Evolutionary conservation across 768 basidiomycete species (phyloP).

Genomic region (Agaricus blazei): DNA sequence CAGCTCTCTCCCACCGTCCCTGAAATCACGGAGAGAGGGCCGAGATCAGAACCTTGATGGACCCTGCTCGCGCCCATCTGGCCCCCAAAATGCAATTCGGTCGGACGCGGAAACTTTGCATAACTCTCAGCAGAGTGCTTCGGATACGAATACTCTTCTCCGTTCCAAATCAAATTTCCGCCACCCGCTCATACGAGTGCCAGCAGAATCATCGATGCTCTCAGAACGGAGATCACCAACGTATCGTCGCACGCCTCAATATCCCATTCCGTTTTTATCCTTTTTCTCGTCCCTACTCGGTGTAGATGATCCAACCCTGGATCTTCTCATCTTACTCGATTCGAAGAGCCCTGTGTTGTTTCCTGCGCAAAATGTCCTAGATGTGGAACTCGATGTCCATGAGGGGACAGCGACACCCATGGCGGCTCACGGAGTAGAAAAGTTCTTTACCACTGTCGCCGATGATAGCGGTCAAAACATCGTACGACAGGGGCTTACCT

Average conservation of each 20-base stretch:
- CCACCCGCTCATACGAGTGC: background rate
- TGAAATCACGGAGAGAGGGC: background rate
- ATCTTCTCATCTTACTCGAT: constrained; percentile 27
- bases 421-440: background rate
- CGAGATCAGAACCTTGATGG: background rate
- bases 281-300: constrained; percentile 30
- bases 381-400: background rate
- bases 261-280: constrained; percentile 31
- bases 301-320: constrained; percentile 31
- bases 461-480: background rate
- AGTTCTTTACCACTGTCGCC: background rate
- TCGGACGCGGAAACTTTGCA: background rate
- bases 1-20: background rate
- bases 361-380: constrained; percentile 11
- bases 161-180: background rate
- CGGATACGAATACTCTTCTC: background rate
- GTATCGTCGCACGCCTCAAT: constrained; percentile 21
- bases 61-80: background rate
- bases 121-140: background rate
- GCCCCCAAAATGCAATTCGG: background rate
- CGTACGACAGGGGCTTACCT: background rate
- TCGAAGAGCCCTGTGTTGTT: constrained; percentile 27
- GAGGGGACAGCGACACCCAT: background rate
- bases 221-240: background rate
- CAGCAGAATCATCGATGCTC: background rate